Evolutionary conservation across 768 basidiomycete species (phyloP).

Genomic region (Galerina marginata): DNA sequence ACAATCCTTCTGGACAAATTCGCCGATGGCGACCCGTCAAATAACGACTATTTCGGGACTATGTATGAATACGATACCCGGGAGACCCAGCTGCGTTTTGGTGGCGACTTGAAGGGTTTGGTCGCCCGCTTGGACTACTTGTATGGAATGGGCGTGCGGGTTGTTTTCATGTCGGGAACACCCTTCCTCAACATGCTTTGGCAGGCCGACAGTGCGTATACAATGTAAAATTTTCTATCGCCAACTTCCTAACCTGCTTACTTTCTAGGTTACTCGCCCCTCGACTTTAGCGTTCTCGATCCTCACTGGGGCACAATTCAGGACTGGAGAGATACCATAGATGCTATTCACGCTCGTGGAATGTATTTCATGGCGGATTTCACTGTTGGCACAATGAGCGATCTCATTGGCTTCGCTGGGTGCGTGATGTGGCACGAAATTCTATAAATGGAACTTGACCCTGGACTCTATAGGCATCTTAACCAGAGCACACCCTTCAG

Average conservation of each 20-base stretch:
- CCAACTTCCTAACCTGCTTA: conserved; percentile 11
- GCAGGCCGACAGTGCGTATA: conserved; percentile 88
- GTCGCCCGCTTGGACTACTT: conserved; percentile 82
- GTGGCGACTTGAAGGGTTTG: conserved; percentile 88
- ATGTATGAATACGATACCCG: conserved; percentile 84
- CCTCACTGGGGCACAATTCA: conserved; percentile 89
- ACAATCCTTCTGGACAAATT: conserved; percentile 91
- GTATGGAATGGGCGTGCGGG: conserved; percentile 83
- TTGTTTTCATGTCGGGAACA: conserved; percentile 92
- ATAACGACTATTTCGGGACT: conserved; percentile 88
- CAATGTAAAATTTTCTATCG: not conserved
- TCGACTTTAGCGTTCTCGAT: conserved; percentile 89
- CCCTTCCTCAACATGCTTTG: conserved; percentile 96
- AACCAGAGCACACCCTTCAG: conserved; percentile 84
- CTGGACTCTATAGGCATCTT: conserved; percentile 55
- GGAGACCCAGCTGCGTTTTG: conserved; percentile 88
- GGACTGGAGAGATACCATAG: conserved; percentile 80
- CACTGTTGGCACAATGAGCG: conserved; percentile 91
- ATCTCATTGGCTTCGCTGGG: conserved; percentile 87
- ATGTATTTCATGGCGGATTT: conserved; percentile 97
- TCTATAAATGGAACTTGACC: conserved; percentile 10
- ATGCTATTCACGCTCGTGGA: conserved; percentile 75
- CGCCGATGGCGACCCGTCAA: conserved; percentile 89
- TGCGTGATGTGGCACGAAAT: conserved; percentile 32
- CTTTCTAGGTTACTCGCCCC: conserved; percentile 82